These are phyloP conservation scores for Acrodontium crateriforme DNA, from an alignment of 2,329 filamentous ascomycete species.

Conservation along the genomic window DNA sequence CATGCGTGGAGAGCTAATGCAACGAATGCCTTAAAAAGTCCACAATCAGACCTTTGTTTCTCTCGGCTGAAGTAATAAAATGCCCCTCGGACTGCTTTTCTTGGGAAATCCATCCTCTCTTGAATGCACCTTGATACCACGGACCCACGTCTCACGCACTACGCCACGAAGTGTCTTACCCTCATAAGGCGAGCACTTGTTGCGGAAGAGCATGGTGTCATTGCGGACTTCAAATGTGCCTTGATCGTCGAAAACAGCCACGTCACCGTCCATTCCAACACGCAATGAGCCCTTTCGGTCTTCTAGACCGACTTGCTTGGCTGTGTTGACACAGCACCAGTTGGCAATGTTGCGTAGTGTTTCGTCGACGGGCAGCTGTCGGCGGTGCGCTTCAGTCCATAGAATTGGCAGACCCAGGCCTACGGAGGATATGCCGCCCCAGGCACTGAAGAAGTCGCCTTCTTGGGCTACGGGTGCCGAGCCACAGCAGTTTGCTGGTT, in stretches of 20 bases:
- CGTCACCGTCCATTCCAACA: conserved; percentile 75
- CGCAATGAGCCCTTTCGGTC: conserved; percentile 68
- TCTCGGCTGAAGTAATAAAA: conserved; percentile 38
- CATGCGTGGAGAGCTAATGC: too few relatives aligned
- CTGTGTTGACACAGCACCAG: conserved; percentile 77
- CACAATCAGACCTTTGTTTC: conserved; percentile 19
- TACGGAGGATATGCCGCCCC: conserved; percentile 92
- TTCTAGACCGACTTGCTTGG: conserved; percentile 72
- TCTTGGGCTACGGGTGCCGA: conserved; percentile 26
- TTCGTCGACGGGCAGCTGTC: conserved; percentile 38
- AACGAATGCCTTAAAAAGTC: too few relatives aligned
- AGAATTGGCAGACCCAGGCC: conserved; percentile 85
- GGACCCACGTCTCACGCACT: conserved; percentile 73
- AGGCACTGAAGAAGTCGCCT: conserved; percentile 90
- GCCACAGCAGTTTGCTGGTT: conserved; percentile 18
- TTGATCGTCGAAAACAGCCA: conserved; percentile 84
- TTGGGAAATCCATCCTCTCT: conserved; percentile 51
- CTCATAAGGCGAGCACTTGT: conserved; percentile 84
- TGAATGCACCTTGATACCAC: conserved; percentile 61
- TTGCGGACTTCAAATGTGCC: conserved; percentile 53
- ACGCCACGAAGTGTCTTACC: conserved; percentile 63
- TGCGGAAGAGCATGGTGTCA: conserved; percentile 88
- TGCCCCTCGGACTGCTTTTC: conserved; percentile 37
- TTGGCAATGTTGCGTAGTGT: conserved; percentile 65
- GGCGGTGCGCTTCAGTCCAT: conserved; percentile 58